These are phyloP conservation scores for Dorcoceras hygrometricum DNA, from an alignment of 257 asterid genomes.

Conservation along the genomic window DNA sequence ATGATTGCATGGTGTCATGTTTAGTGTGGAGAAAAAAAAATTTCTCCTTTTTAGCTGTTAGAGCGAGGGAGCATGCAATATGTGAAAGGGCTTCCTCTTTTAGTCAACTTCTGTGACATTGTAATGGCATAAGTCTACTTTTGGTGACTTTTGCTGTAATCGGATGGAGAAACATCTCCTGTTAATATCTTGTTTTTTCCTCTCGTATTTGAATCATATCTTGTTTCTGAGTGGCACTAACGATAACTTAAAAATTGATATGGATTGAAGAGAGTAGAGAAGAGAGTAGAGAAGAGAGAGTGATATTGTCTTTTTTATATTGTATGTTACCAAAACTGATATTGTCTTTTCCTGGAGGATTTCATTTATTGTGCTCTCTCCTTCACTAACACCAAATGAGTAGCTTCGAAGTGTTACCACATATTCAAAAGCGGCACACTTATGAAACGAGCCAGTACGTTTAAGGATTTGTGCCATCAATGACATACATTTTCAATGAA, in stretches of 20 bases:
- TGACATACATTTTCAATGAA: no score
- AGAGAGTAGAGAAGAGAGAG: no score
- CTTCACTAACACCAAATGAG: no score
- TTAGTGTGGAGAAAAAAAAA: background rate
- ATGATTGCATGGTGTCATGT: background rate
- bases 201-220: background rate
- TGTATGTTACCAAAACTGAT: no score
- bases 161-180: background rate
- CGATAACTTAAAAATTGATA: background rate
- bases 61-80: constrained; percentile 26
- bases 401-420: no score
- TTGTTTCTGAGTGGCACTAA: background rate
- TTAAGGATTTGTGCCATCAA: no score
- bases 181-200: background rate
- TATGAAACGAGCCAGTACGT: no score
- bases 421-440: no score
- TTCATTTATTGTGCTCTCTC: no score
- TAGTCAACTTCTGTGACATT: constrained; percentile 13
- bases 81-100: constrained; percentile 26
- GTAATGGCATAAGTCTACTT: constrained; percentile 26
- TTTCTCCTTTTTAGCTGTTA: background rate
- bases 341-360: no score
- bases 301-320: no score
- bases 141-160: constrained; percentile 31
- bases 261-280: background rate